Evolutionary conservation across 2,329 filamentous ascomycete genomes (phyloP), one percentile per base, ranked within the genome.

Genomic region (Monosporascus sp.): DNA sequence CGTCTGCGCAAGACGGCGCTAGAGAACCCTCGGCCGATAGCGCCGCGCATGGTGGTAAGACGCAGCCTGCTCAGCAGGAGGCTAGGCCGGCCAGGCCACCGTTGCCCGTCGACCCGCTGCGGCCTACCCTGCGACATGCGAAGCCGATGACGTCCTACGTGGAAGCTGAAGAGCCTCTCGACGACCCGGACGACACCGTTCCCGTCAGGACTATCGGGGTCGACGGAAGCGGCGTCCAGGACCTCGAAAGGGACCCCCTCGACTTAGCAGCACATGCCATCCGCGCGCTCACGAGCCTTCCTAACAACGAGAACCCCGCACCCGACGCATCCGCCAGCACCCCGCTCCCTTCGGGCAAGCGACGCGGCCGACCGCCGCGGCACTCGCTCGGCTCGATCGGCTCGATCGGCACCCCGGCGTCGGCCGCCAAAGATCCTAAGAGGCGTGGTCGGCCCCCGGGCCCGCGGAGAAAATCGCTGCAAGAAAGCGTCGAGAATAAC

Each of bases 71-170:
- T 16, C 52, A 56, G 14, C 52, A 44, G 19, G 51, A 55, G 31
- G 11, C 11, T 5, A 64, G 60, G 52, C 57, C 56, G 20, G 57
- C 50, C n/a, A 58, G 58, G 50, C 49, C 60, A 53, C 44, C 61
- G 55, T 24, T 76, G 63, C 61, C 64, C 17, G 52, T 65, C 44
- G 74, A 78, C 46, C 71, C 73, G 2, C 75, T 81, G 19, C 70
- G 77, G 35, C 78, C 78, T 22, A 66, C 70, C 11, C 68, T 82
- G 20, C 73, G 80, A 22, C 78, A 81, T 55, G 78, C 80, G 8
- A 79, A 76, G 57, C 79, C 80, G 6, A 74, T 67, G 58, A 58
- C 72, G 31, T 80, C 79, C 1, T 83, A 82, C 51, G 67, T 75
- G 3, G 78, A 81, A 48, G 63, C 71, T 1, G 77, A 78, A 31